These are phyloP conservation scores for Leccinum imitatum DNA, from an alignment of 768 basidiomycete genomes.

Conservation along the genomic window DNA sequence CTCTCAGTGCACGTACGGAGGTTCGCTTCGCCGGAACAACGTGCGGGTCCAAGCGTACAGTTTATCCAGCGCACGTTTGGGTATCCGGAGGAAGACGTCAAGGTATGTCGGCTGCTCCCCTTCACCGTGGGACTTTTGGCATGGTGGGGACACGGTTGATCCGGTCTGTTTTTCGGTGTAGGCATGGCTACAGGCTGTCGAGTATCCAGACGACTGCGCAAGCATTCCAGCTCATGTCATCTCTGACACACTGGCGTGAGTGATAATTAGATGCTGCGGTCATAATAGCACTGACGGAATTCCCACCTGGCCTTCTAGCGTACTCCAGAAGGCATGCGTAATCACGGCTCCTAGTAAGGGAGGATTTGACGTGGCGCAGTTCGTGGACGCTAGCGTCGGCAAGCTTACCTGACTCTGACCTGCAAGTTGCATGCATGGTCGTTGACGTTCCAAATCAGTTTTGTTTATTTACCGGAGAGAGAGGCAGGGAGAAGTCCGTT, in stretches of 20 bases:
- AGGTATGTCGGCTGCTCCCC: constrained; percentile 38
- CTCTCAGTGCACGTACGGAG: constrained; percentile 64
- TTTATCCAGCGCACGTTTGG: constrained; percentile 81
- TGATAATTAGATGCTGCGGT: constrained; percentile 4
- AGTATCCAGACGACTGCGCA: constrained; percentile 66
- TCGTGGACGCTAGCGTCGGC: constrained; percentile 57
- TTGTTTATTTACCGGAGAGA: background rate
- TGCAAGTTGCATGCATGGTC: background rate
- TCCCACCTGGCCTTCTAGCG: constrained; percentile 31
- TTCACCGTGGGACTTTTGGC: background rate
- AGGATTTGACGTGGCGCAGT: constrained; percentile 54
- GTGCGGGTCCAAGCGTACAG: constrained; percentile 58
- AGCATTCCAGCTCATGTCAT: constrained; percentile 66
- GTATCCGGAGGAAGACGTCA: constrained; percentile 79
- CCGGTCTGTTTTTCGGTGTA: constrained; percentile 22
- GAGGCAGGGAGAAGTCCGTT: background rate
- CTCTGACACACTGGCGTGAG: constrained; percentile 67
- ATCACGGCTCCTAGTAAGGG: constrained; percentile 48
- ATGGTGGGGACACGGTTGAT: background rate
- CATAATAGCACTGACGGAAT: background rate
- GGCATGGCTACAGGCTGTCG: constrained; percentile 84
- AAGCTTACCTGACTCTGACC: constrained; percentile 40
- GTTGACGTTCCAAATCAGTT: background rate
- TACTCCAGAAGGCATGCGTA: constrained; percentile 76
- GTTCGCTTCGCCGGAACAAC: constrained; percentile 62